A percentile compares a stretch with the other conserved stretches of the same genome.
phyloP scores from a whole-genome alignment of 2,329 filamentous ascomycete genomes.

The Mollisiaceae sp. region DNA sequence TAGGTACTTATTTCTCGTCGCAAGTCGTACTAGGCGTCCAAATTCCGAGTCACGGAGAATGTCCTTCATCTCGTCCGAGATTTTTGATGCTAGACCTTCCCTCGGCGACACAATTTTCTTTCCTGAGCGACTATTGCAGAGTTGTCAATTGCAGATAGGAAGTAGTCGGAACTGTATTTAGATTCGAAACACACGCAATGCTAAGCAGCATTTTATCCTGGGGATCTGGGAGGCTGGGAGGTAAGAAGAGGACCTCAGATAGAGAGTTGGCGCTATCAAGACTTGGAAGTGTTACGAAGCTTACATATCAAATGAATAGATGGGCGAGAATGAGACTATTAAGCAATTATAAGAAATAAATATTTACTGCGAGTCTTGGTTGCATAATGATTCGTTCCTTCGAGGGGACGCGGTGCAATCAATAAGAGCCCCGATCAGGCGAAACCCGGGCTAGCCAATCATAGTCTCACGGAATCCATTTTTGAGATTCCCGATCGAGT shows the following conservation, averaged over 20 bases:
- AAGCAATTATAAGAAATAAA: not conserved
- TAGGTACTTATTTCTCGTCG: not conserved
- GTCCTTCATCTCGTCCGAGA: conserved; percentile 3
- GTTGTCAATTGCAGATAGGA: not conserved
- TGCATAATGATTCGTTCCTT: not conserved
- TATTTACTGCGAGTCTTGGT: not conserved
- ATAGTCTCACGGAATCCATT: not conserved
- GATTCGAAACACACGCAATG: not conserved
- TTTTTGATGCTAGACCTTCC: not conserved
- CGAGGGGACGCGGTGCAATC: conserved; percentile 1
- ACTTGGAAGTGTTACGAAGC: not conserved
- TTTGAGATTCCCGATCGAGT: conserved; percentile 5
- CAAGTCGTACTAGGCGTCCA: conserved; percentile 4
- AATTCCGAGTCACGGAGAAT: conserved; percentile 6
- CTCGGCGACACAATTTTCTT: not conserved
- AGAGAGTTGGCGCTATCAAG: not conserved
- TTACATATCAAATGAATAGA: not conserved
- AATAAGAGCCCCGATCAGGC: not conserved
- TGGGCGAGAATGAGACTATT: not conserved
- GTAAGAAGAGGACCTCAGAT: not conserved
- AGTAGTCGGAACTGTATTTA: not conserved
- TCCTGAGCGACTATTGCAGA: not conserved
- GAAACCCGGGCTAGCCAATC: not conserved
- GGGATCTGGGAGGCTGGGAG: not conserved
- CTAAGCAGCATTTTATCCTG: not conserved